phyloP scores from a whole-genome alignment of 2,329 filamentous ascomycete species.

The Nemania bipapillata region DNA sequence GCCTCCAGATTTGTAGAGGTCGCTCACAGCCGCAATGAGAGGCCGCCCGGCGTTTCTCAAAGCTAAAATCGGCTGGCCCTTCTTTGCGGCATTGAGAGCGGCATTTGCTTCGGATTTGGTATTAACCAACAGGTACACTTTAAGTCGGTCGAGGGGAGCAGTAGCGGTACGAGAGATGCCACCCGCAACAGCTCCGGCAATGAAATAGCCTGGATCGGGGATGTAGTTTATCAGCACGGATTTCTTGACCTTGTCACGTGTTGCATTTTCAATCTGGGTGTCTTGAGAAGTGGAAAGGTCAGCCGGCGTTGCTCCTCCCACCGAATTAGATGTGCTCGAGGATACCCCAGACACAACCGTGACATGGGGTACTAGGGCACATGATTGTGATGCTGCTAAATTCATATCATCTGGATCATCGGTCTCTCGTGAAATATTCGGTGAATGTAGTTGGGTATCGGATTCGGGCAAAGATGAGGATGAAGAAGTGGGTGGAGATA shows the following conservation, averaged over 20 bases:
- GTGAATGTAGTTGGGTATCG: slow-evolving; percentile 31
- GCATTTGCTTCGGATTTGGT: slow-evolving; percentile 69
- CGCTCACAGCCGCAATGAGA: slow-evolving; percentile 76
- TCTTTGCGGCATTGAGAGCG: slow-evolving; percentile 73
- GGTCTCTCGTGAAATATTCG: slow-evolving; percentile 33
- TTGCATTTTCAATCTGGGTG: slow-evolving; percentile 48
- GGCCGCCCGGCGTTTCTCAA: slow-evolving; percentile 74
- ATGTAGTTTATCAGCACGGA: slow-evolving; percentile 73
- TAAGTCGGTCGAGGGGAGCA: slow-evolving; percentile 93
- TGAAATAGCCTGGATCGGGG: slow-evolving; percentile 94
- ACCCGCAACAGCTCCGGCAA: slow-evolving; percentile 93
- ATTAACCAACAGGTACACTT: slow-evolving; percentile 96
- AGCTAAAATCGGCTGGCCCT: slow-evolving; percentile 73
- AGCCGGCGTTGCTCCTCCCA: slow-evolving; percentile 39
- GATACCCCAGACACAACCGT: slow-evolving; percentile 28
- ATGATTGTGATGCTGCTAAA: slow-evolving; percentile 35
- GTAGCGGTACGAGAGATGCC: slow-evolving; percentile 95
- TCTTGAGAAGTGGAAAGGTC: slow-evolving; percentile 42
- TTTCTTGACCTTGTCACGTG: slow-evolving; percentile 56
- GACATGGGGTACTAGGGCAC: slow-evolving; percentile 30
- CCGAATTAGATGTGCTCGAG: slow-evolving; percentile 35
- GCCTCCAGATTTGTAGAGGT: slow-evolving; percentile 86
- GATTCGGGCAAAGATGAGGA: slow-evolving; percentile 33
- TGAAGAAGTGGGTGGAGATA: slow-evolving; percentile 35
- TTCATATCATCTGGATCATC: slow-evolving; percentile 40